Evolutionary conservation across 2,329 filamentous ascomycete genomes (phyloP), one percentile per base, ranked within the genome.

Genomic region (Zasmidium citrigriseum): DNA sequence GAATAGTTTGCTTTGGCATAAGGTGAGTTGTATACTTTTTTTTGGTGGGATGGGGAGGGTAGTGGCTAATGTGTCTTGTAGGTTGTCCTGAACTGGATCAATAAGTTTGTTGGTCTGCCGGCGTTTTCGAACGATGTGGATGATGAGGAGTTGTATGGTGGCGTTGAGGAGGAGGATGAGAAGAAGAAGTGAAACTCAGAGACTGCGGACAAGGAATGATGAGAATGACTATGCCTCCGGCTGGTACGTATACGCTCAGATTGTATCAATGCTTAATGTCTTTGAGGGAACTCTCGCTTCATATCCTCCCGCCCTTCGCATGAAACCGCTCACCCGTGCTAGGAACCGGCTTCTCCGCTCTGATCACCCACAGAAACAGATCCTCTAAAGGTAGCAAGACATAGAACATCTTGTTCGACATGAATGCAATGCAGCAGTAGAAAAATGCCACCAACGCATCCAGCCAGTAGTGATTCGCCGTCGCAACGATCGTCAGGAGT

Each of bases 1-100:
- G 76, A 98, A 98, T 73, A 89, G 87, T 2, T 78, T 97, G 18
- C 82, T 96, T 20, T 98, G 95, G 95, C 92, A 98, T 70, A 84
- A 84, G 56, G n/a, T n/a, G n/a, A n/a, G n/a, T n/a, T n/a, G n/a
- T n/a, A n/a, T n/a, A n/a, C n/a, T n/a, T n/a, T n/a, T n/a, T n/a
- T n/a, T n/a, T n/a, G n/a, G n/a, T n/a, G n/a, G n/a, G n/a, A n/a
- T n/a, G n/a, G n/a, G n/a, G n/a, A n/a, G n/a, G n/a, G n/a, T n/a
- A n/a, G n/a, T n/a, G n/a, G n/a, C n/a, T n/a, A n/a, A n/a, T n/a
- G n/a, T n/a, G n/a, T n/a, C n/a, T n/a, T n/a, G n/a, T n/a, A n/a
- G n/a, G 89, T 91, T 58, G 92, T 98, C 16, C 71, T 97, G 25
- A 85, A 85, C 56, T 97, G 90, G 86, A 85, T 89, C 65, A 86